Conservation (phyloP, 257 asterid genomes). For the Scutellaria galericulata region DNA sequence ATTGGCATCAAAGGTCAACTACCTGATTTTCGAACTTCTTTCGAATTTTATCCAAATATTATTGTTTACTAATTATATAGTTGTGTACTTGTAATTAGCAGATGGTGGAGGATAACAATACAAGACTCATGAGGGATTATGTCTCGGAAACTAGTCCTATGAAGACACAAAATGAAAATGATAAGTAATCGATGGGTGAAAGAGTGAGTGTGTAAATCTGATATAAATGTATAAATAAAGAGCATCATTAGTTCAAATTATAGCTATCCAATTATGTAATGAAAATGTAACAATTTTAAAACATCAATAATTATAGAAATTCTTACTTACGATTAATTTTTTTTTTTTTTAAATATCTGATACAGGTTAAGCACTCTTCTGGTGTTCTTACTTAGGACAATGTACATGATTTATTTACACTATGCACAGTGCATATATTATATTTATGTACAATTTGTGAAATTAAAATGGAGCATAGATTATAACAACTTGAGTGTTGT, state of each 20-base stretch:
- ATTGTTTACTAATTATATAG: background rate
- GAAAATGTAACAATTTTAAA: conserved; percentile 15
- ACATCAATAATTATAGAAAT: too few species aligned
- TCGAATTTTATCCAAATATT: background rate
- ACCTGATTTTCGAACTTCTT: background rate
- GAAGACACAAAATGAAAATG: conserved; percentile 35
- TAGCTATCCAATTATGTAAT: background rate
- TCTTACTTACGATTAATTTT: too few species aligned
- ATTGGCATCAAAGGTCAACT: conserved; percentile 61
- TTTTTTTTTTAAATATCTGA: too few species aligned
- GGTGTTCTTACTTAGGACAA: too few species aligned
- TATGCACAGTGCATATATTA: background rate
- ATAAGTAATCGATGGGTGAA: conserved; percentile 27
- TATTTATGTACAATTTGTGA: too few species aligned
- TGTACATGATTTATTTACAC: background rate
- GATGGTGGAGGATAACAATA: conserved; percentile 79
- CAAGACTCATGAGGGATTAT: conserved; percentile 80
- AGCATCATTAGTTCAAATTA: conserved; percentile 7
- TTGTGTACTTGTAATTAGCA: conserved; percentile 40
- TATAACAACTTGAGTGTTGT: too few species aligned
- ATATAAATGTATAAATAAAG: conserved; percentile 5
- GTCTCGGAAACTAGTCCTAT: conserved; percentile 64
- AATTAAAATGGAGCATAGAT: too few species aligned
- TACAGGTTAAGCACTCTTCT: too few species aligned
- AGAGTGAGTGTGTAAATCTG: background rate